Percentiles rank a stretch among this genome's conserved stretches.
Conservation (phyloP, 1,284 basidiomycete species). For the Schizopora paradoxa region DNA sequence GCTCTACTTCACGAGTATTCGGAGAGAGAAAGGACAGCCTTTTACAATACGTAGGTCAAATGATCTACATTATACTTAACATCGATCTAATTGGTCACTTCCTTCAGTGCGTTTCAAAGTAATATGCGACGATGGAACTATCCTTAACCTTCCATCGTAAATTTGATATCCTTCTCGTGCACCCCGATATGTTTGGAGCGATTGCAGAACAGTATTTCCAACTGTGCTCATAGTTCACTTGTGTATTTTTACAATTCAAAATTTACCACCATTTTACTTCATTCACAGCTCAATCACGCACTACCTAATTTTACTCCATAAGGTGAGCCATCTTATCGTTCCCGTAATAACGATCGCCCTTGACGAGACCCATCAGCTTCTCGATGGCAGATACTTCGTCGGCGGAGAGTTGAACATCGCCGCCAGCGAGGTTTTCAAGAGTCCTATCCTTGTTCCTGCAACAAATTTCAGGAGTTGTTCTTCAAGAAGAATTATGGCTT, state of each 20-base stretch:
- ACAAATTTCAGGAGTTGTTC: background rate
- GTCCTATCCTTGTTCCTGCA: constrained; percentile 30
- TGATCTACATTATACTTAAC: background rate
- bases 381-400: constrained; percentile 30
- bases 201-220: no score
- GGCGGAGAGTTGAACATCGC: constrained; percentile 29
- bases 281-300: no score
- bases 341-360: constrained; percentile 16
- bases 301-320: constrained; percentile 14
- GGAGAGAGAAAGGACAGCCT: constrained; percentile 66
- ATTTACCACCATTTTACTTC: no score
- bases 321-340: constrained; percentile 3
- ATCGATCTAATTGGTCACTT: background rate
- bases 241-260: no score
- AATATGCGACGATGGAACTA: constrained; percentile 15
- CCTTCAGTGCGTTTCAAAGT: constrained; percentile 17
- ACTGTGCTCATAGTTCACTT: no score
- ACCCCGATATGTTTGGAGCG: no score
- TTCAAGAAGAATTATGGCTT: background rate
- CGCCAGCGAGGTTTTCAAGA: constrained; percentile 32
- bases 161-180: no score
- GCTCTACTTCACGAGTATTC: constrained; percentile 74
- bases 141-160: constrained; percentile 14
- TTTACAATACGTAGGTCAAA: constrained; percentile 59
- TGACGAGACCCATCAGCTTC: constrained; percentile 20